Evolutionary conservation across 2,329 filamentous ascomycete genomes (phyloP).

Genomic region (Beauveria medogensis): DNA sequence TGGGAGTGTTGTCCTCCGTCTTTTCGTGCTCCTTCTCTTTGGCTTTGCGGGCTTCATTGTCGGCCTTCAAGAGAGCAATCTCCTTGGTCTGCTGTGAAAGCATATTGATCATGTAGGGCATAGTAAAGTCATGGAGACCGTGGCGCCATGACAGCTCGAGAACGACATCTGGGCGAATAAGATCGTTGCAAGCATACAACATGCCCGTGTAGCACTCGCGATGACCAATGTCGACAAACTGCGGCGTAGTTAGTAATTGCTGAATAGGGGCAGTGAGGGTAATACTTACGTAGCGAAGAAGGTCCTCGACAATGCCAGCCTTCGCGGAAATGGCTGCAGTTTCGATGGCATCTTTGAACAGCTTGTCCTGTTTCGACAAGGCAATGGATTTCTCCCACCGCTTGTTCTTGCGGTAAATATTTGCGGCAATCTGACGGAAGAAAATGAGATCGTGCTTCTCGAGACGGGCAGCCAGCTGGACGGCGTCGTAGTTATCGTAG

Average conservation of each 20-base stretch:
- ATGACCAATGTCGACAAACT: slow-evolving; percentile 99
- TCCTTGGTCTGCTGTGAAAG: slow-evolving; percentile 83
- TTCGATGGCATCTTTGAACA: slow-evolving; percentile 99
- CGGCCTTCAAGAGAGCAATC: slow-evolving; percentile 77
- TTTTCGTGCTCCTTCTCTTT: slow-evolving; percentile 66
- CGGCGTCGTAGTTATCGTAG: slow-evolving; percentile 97
- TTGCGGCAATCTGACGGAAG: slow-evolving; percentile 97
- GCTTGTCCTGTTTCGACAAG: slow-evolving; percentile 96
- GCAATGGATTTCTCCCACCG: slow-evolving; percentile 98
- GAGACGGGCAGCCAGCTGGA: slow-evolving; percentile 81
- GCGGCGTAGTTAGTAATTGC: slow-evolving; percentile 24
- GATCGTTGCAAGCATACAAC: slow-evolving; percentile 96
- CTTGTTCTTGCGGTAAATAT: slow-evolving; percentile 99
- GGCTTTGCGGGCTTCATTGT: slow-evolving; percentile 89
- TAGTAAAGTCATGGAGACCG: slow-evolving; percentile 90
- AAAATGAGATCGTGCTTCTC: slow-evolving; percentile 98
- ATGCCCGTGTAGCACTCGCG: slow-evolving; percentile 99
- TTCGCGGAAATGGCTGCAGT: slow-evolving; percentile 90
- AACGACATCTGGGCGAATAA: slow-evolving; percentile 86
- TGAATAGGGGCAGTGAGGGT: neutral
- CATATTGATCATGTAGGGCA: slow-evolving; percentile 99
- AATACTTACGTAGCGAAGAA: slow-evolving; percentile 86
- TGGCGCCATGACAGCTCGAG: slow-evolving; percentile 97
- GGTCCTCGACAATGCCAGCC: slow-evolving; percentile 85
- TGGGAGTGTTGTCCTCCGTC: slow-evolving; percentile 88